Percentiles rank a stretch among this genome's conserved stretches.
phyloP scores from a whole-genome alignment of 345 rosid species.

The Erodium maritimum region DNA sequence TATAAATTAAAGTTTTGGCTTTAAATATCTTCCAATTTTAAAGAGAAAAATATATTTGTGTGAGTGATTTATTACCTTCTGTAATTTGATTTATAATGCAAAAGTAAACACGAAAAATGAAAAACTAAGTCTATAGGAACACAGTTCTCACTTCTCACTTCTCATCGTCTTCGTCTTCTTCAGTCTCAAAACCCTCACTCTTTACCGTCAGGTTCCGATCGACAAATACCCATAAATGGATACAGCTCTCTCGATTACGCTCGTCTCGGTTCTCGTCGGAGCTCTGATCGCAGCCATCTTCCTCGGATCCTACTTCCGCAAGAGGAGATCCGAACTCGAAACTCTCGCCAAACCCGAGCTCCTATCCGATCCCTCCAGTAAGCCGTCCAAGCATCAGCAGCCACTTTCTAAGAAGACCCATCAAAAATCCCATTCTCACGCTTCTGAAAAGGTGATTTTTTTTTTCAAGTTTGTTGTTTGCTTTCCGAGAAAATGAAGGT shows the following conservation, averaged over 20 bases:
- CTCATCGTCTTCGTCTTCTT: no score
- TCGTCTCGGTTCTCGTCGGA: constrained; percentile 51
- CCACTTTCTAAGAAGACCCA: constrained; percentile 40
- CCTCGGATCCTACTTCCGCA: constrained; percentile 63
- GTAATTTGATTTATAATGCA: no score
- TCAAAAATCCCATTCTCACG: constrained; percentile 48
- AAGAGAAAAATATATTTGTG: no score
- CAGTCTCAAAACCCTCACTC: no score
- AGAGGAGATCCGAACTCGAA: constrained; percentile 70
- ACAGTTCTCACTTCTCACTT: no score
- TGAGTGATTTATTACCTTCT: no score
- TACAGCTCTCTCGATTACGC: constrained; percentile 31
- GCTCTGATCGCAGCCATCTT: constrained; percentile 54
- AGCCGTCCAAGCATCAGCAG: constrained; percentile 36
- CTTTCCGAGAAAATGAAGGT: not conserved
- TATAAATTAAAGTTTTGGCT: no score
- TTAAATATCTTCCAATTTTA: no score
- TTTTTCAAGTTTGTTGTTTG: not conserved
- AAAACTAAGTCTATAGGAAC: no score
- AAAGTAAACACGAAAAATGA: no score
- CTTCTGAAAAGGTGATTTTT: constrained; percentile 33
- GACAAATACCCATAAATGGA: constrained; percentile 33
- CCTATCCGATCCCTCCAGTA: constrained; percentile 35
- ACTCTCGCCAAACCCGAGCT: constrained; percentile 54
- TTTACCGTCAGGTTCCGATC: no score